These are phyloP conservation scores for Aspergillus egyptiacus DNA, from an alignment of 495 filamentous ascomycete species.

Conservation along the genomic window DNA sequence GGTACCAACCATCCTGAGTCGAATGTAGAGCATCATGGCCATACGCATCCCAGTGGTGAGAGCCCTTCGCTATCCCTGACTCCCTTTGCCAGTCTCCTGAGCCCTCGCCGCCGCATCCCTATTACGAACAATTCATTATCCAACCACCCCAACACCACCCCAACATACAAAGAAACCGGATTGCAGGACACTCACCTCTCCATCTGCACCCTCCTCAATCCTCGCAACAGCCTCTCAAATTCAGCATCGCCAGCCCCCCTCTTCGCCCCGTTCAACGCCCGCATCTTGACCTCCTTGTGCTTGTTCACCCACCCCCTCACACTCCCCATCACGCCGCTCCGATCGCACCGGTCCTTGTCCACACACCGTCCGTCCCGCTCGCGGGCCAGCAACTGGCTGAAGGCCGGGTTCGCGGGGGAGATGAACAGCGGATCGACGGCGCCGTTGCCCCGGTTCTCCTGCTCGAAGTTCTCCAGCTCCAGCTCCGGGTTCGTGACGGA, in stretches of 20 bases:
- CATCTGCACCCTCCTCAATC: constrained; percentile 14
- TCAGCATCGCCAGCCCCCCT: not conserved
- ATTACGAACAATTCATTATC: not conserved
- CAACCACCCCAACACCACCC: not conserved
- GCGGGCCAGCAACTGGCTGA: not conserved
- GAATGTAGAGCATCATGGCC: no score
- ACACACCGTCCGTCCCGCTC: not conserved
- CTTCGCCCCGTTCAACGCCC: not conserved
- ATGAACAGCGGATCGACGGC: constrained; percentile 9
- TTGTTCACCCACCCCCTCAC: constrained; percentile 12
- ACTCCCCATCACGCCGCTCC: not conserved
- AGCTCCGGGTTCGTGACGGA: constrained; percentile 3
- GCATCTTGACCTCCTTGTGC: constrained; percentile 1
- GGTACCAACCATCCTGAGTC: no score
- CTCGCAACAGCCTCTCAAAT: constrained; percentile 12
- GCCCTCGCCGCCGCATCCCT: not conserved
- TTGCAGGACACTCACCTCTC: not conserved
- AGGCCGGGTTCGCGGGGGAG: constrained; percentile 6
- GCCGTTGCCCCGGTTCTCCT: not conserved
- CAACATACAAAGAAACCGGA: not conserved
- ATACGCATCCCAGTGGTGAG: no score
- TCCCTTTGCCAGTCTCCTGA: not conserved
- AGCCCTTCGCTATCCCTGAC: no score
- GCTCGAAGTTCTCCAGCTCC: constrained; percentile 5
- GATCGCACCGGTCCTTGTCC: not conserved